Evolutionary conservation across 2,329 filamentous ascomycete genomes (phyloP), one percentile per base, ranked within the genome.

Genomic region (Tolypocladium tundrense): DNA sequence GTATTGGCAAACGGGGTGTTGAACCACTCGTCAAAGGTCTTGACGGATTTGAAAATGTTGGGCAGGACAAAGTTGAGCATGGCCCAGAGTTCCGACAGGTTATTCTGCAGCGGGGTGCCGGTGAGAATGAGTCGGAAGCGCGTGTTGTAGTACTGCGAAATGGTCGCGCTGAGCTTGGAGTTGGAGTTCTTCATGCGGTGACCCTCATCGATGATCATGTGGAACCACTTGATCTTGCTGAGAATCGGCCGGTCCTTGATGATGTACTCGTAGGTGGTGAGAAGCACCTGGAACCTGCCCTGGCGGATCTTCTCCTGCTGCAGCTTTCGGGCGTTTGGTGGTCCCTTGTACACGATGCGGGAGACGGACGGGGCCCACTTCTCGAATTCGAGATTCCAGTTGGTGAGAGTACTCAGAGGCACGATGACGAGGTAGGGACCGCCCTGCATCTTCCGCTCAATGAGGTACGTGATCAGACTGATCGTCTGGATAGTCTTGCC

Each of bases 401-500:
- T 99, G 58, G 94, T 97, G 63, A 99, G 80, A 0, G 94, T 99
- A 81, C 91, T 96, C 39, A 99, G 81, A 37, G 94, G 94, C 11
- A 99, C 94, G 67, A 99, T 97, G 66, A 99, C 94, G 62, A 99
- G 79, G 73, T 94, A 99, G 0, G 94, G 94, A 0, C 94, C 94
- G 57, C 85, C 85, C 68, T 97, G 92, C 66, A 88, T 83, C 79
- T 99, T 99, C 77, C 85, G 88, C 77, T 97, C 94, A 65, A 99
- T 97, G 61, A 99, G 86, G 70, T 99, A 95, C 3, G 93, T 97
- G 68, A 99, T 89, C 75, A 99, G 78, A 79, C 90, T 96, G 75
- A 99, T 99, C 51, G 94, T 97, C 75, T 99, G 94, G 66, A 99
- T 99, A 0, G 94, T 99, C 78, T 99, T 99, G 73, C 94, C 94